Evolutionary conservation across 805 yeast genomes (phyloP), one percentile per base, ranked within the genome.

Genomic region (Blastobotrys chiropterorum): DNA sequence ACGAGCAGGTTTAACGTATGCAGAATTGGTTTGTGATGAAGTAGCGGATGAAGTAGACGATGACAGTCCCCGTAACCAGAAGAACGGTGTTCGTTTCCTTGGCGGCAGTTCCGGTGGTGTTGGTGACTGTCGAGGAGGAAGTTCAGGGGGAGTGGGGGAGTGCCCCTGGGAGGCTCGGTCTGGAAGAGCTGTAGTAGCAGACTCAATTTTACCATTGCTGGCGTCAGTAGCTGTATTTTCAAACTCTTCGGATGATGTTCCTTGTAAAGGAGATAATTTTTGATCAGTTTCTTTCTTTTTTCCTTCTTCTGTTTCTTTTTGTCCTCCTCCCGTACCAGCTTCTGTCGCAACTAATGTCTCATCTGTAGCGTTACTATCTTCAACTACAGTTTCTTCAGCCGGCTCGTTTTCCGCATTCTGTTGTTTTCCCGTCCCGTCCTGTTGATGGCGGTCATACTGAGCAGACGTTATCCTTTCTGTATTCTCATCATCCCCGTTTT

Each of bases 81-180:
- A 57, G 49, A 63, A 63, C 2, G 69, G 67, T 6, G 59, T 54
- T 26, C 64, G 59, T 15, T 58, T 59, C 31, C 52, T 16, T n/a
- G 47, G 38, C 2, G 40, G 42, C 47, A 52, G 38, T 26, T n/a
- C 21, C 3, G 52, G 54, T 16, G 49, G 43, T 11, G 38, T 39
- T 16, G 53, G 44, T 17, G 47, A 46, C 14, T 14, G 30, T 39
- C 17, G 31, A 13, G 44, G 17, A 48, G 39, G 38, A 13, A n/a
- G n/a, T n/a, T n/a, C n/a, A n/a, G n/a, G n/a, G n/a, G n/a, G n/a
- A n/a, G n/a, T n/a, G n/a, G n/a, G n/a, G n/a, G n/a, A n/a, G n/a
- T n/a, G n/a, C n/a, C n/a, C n/a, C n/a, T n/a, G n/a, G n/a, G n/a
- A n/a, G n/a, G n/a, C n/a, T n/a, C n/a, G n/a, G n/a, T n/a, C n/a